Conservation (phyloP, 768 basidiomycete genomes). For the Kwoniella europaea region DNA sequence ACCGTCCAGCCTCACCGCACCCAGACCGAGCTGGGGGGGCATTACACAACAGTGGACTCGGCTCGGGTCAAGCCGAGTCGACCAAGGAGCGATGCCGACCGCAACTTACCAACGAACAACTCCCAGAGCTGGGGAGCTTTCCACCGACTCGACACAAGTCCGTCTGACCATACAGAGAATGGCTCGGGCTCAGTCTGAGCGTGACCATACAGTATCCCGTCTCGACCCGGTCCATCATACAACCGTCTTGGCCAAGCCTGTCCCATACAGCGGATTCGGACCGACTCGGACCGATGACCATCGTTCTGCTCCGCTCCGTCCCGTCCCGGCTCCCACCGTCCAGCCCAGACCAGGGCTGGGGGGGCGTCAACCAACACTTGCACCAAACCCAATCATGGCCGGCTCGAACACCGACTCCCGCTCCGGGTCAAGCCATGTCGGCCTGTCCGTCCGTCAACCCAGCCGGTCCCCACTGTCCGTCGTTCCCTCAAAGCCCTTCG, state of each 20-base stretch:
- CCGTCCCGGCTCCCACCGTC: too few species aligned
- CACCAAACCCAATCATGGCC: not conserved
- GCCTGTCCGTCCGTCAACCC: not conserved
- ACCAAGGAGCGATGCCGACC: too few species aligned
- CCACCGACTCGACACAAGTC: not conserved
- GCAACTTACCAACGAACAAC: not conserved
- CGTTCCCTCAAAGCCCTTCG: not conserved
- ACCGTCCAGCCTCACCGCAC: not conserved
- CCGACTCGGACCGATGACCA: too few species aligned
- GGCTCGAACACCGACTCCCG: not conserved
- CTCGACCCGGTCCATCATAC: not conserved
- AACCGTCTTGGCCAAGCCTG: not conserved
- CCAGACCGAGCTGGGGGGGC: not conserved
- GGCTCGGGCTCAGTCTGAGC: not conserved
- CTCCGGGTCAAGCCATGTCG: not conserved
- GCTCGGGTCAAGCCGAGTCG: not conserved
- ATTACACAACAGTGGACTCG: too few species aligned
- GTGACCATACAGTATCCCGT: not conserved
- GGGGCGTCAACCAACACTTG: not conserved
- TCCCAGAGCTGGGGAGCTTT: not conserved
- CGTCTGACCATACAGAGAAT: not conserved
- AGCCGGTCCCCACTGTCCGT: not conserved
- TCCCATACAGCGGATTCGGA: too few species aligned
- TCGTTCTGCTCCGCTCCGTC: too few species aligned
- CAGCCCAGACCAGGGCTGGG: not conserved